Evolutionary conservation across 1,284 basidiomycete species (phyloP).

Genomic region (Cryptococcus sp.): DNA sequence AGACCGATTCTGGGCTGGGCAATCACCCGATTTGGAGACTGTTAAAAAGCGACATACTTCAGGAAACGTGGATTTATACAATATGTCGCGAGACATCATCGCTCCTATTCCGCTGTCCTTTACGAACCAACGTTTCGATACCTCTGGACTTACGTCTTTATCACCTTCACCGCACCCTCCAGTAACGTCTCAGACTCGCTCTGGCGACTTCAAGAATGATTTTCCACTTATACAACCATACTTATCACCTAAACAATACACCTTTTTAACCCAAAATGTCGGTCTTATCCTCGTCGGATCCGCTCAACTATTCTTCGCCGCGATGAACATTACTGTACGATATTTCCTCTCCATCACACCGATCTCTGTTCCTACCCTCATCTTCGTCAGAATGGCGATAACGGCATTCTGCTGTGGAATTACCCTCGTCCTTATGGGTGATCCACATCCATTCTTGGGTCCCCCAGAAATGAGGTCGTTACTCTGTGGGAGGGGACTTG

Average conservation of each 20-base stretch:
- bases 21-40: too few relatives aligned
- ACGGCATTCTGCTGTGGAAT: constrained; percentile 51
- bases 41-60: too few relatives aligned
- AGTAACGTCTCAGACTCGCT: too few relatives aligned
- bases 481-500: constrained; percentile 59
- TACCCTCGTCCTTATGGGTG: constrained; percentile 52
- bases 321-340: constrained; percentile 54
- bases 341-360: constrained; percentile 34
- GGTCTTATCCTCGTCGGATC: constrained; percentile 60
- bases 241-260: neutral
- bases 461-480: constrained; percentile 62
- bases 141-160: too few relatives aligned
- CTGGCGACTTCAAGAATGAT: neutral
- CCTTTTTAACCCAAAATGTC: constrained; percentile 49
- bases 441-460: constrained; percentile 63
- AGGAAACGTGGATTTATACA: too few relatives aligned
- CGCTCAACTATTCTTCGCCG: constrained; percentile 60
- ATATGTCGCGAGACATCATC: too few relatives aligned
- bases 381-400: constrained; percentile 44
- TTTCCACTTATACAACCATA: constrained; percentile 1
- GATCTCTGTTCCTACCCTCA: constrained; percentile 35
- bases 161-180: too few relatives aligned
- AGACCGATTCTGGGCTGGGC: too few relatives aligned
- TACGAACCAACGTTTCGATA: too few relatives aligned
- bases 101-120: too few relatives aligned